phyloP scores from a whole-genome alignment of 495 filamentous ascomycete genomes.

The Bombardia bombarda region DNA sequence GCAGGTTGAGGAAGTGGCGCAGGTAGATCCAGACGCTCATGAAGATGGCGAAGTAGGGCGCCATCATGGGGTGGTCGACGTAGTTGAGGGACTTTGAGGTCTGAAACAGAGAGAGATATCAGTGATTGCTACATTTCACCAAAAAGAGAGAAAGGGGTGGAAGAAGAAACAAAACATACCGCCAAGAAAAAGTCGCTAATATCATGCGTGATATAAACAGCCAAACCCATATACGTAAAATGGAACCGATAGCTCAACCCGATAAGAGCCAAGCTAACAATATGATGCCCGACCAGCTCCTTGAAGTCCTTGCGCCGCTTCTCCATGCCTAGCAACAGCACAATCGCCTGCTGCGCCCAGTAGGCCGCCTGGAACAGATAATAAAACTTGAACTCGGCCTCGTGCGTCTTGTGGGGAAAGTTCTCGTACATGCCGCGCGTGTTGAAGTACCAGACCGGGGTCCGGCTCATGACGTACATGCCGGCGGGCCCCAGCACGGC shows the following conservation, averaged over 20 bases:
- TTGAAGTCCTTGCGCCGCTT: slow-evolving; percentile 95
- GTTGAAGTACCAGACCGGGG: slow-evolving; percentile 98
- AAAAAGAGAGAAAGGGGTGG: background rate
- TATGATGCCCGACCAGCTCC: slow-evolving; percentile 89
- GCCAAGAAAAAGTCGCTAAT: slow-evolving; percentile 96
- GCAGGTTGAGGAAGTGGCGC: slow-evolving; percentile 84
- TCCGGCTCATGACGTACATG: slow-evolving; percentile 83
- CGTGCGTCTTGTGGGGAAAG: slow-evolving; percentile 83
- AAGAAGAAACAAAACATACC: slow-evolving; percentile 43
- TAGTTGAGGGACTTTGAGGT: slow-evolving; percentile 95
- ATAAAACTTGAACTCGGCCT: slow-evolving; percentile 88
- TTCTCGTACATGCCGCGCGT: slow-evolving; percentile 81
- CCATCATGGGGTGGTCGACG: slow-evolving; percentile 65
- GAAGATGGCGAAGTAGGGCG: slow-evolving; percentile 80
- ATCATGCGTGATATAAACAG: slow-evolving; percentile 95
- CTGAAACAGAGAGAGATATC: slow-evolving; percentile 29
- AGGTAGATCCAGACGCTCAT: slow-evolving; percentile 84
- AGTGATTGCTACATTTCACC: background rate
- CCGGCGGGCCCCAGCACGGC: slow-evolving; percentile 76
- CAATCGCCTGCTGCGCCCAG: slow-evolving; percentile 93
- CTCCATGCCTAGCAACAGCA: slow-evolving; percentile 81
- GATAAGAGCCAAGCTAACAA: slow-evolving; percentile 86
- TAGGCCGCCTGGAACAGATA: slow-evolving; percentile 94
- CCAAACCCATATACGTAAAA: slow-evolving; percentile 95
- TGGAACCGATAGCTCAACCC: slow-evolving; percentile 90